Conservation (phyloP, 176 grass and related monocot genomes). For the Avena atlantica region DNA sequence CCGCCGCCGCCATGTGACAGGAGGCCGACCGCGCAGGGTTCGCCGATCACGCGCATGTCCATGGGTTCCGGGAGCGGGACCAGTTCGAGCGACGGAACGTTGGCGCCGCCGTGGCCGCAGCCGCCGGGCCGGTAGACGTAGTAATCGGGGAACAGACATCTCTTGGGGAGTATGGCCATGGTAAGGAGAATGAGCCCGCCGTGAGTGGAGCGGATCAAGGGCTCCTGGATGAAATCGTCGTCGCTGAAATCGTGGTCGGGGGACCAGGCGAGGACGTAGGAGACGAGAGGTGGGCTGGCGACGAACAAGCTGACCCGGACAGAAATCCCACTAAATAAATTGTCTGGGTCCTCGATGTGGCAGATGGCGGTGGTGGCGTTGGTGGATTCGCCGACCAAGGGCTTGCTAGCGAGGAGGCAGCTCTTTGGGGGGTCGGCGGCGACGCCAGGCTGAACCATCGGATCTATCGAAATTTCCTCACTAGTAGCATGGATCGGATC, state of each 20-base stretch:
- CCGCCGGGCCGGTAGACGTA: constrained; percentile 8
- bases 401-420: constrained; percentile 11
- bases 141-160: background rate
- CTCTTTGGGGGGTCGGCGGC: background rate
- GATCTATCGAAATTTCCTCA: background rate
- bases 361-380: background rate
- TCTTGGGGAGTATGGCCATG: background rate
- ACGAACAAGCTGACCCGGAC: background rate
- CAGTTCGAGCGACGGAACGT: background rate
- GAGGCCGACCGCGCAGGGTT: background rate
- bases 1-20: background rate
- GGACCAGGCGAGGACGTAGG: background rate
- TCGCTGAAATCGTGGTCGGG: background rate
- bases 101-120: background rate
- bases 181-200: constrained; percentile 4
- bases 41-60: background rate
- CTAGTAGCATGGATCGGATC: background rate
- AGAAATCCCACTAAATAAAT: background rate
- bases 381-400: background rate
- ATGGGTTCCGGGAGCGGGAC: background rate
- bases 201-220: background rate
- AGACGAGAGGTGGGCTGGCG: background rate
- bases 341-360: background rate
- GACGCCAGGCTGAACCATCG: background rate
- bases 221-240: background rate